These are phyloP conservation scores for Gynostemma pentaphyllum DNA, from an alignment of 306 rosid genomes.

Conservation along the genomic window DNA sequence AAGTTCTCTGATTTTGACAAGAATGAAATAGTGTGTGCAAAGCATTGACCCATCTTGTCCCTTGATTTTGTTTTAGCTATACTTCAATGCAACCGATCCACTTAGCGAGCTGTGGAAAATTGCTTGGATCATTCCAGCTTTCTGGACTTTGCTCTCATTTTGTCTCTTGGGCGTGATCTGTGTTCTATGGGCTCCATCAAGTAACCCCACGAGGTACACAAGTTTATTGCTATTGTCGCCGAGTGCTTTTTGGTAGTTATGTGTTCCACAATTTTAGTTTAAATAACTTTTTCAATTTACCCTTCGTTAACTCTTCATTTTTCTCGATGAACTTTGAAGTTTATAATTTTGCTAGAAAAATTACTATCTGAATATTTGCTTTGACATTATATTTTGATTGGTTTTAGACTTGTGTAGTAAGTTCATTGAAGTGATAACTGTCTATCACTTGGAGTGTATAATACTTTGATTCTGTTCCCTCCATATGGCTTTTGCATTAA, in stretches of 20 bases:
- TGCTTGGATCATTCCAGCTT: slow-evolving; percentile 90
- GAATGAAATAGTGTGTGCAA: neutral
- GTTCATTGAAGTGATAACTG: too few relatives aligned
- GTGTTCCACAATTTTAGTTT: neutral
- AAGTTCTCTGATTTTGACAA: neutral
- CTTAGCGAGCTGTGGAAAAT: slow-evolving; percentile 89
- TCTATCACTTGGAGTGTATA: too few relatives aligned
- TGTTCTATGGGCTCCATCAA: slow-evolving; percentile 90
- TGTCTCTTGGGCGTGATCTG: slow-evolving; percentile 63
- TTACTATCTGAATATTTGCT: neutral
- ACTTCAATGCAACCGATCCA: slow-evolving; percentile 91
- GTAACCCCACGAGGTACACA: slow-evolving; percentile 76
- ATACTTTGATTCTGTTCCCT: too few relatives aligned
- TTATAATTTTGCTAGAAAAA: neutral
- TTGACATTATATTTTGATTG: too few relatives aligned
- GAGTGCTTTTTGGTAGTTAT: neutral
- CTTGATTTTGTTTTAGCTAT: slow-evolving; percentile 43
- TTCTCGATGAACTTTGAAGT: neutral
- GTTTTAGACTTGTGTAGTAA: too few relatives aligned
- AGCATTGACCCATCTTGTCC: slow-evolving; percentile 1
- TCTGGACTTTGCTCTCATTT: slow-evolving; percentile 73
- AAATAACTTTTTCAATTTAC: neutral
- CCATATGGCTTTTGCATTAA: neutral
- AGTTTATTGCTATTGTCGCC: slow-evolving; percentile 1
- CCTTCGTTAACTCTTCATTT: neutral